Conservation (phyloP, 1,284 basidiomycete genomes). For the Cystobasidium sp. region DNA sequence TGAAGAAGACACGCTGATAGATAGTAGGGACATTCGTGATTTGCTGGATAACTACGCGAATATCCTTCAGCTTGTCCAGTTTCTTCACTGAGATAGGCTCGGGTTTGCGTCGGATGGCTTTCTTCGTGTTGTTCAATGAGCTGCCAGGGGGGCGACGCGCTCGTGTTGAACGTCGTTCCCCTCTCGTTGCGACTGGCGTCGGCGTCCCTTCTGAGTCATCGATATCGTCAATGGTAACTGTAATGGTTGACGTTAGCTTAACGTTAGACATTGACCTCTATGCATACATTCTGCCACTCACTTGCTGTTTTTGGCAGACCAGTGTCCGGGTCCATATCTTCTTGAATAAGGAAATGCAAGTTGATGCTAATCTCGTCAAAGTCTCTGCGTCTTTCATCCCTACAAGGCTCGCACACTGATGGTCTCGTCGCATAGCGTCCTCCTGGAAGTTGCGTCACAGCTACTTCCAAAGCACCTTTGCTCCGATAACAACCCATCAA, state of each 20-base stretch:
- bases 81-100: constrained; percentile 61
- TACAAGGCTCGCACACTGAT: not conserved
- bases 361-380: constrained; percentile 24
- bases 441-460: not conserved
- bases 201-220: constrained; percentile 3
- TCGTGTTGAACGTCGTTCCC: constrained; percentile 31
- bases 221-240: not conserved
- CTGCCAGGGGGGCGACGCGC: constrained; percentile 15
- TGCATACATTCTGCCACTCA: not conserved
- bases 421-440: constrained; percentile 2
- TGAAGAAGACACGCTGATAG: constrained; percentile 70
- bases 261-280: not conserved
- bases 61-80: constrained; percentile 70
- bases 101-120: not conserved
- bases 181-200: not conserved
- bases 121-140: not conserved
- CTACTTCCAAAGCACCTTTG: constrained; percentile 2
- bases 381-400: not conserved
- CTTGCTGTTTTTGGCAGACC: constrained; percentile 34
- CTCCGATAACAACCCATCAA: constrained; percentile 63
- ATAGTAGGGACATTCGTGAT: constrained; percentile 70
- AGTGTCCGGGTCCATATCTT: constrained; percentile 42
- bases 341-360: constrained; percentile 15
- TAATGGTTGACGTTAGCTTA: not conserved
- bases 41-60: constrained; percentile 71